Evolutionary conservation across 2,329 filamentous ascomycete species (phyloP).

Genomic region (Alternaria triticina): DNA sequence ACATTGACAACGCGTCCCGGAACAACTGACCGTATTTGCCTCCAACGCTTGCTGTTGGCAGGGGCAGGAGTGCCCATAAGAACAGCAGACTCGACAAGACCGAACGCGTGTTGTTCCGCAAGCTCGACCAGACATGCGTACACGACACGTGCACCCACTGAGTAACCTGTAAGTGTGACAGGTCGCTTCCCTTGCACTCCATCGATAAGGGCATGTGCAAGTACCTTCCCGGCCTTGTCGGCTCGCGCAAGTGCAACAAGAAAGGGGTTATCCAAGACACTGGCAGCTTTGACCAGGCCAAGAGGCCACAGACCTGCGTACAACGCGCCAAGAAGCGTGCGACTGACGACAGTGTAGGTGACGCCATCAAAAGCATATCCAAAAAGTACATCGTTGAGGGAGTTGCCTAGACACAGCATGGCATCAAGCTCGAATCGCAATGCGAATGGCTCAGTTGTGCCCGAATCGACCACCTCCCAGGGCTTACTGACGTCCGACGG

Average conservation of each 20-base stretch:
- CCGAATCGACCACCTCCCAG: conserved; percentile 75
- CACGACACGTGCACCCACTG: conserved; percentile 78
- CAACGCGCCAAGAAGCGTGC: conserved; percentile 54
- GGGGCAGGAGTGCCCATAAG: conserved; percentile 82
- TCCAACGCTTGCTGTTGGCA: conserved; percentile 73
- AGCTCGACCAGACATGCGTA: conserved; percentile 79
- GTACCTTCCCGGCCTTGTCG: conserved; percentile 78
- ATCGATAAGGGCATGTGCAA: conserved; percentile 81
- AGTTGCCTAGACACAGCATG: conserved; percentile 75
- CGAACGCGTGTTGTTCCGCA: conserved; percentile 79
- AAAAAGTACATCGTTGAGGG: conserved; percentile 76
- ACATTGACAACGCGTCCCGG: conserved; percentile 84
- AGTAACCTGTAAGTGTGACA: conserved; percentile 82
- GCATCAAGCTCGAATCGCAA: conserved; percentile 82
- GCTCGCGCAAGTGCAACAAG: conserved; percentile 75
- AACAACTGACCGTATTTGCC: conserved; percentile 76
- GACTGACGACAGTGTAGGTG: conserved; percentile 73
- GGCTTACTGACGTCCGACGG: conserved; percentile 72
- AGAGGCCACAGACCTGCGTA: conserved; percentile 56
- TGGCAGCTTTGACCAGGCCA: conserved; percentile 52
- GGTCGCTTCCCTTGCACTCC: conserved; percentile 80
- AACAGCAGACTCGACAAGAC: conserved; percentile 80
- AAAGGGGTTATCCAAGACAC: conserved; percentile 81
- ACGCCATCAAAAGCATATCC: conserved; percentile 79
- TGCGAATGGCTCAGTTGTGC: conserved; percentile 75